A percentile compares a stretch with the other conserved stretches of the same genome.
Conservation (phyloP, 495 filamentous ascomycete genomes). For the Hypoxylon trugodes region DNA sequence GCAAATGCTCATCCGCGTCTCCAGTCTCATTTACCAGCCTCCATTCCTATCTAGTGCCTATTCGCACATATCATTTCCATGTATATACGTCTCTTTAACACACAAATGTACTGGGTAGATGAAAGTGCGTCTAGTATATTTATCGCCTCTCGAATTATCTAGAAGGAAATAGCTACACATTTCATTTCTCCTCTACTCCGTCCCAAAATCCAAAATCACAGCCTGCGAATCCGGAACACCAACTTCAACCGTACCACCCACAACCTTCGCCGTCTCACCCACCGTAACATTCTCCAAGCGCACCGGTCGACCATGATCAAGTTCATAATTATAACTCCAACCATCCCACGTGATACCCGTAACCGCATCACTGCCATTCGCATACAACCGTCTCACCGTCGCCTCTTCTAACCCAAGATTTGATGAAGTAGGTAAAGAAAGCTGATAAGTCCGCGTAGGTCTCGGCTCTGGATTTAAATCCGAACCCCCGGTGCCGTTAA, state of each 20-base stretch:
- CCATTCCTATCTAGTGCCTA: too few species aligned
- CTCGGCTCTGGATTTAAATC: conserved; percentile 41
- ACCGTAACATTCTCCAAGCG: conserved; percentile 64
- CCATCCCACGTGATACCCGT: conserved; percentile 70
- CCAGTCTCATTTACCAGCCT: too few species aligned
- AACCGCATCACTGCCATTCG: conserved; percentile 71
- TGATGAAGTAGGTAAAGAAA: too few species aligned
- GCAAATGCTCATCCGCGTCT: too few species aligned
- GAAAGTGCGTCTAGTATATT: too few species aligned
- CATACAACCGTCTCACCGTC: conserved; percentile 59
- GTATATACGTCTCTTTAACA: not conserved
- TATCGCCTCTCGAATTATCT: not conserved
- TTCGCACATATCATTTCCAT: not conserved
- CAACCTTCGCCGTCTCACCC: conserved; percentile 59
- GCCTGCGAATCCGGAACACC: conserved; percentile 61
- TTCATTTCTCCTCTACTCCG: conserved; percentile 12
- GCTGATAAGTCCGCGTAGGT: conserved; percentile 53
- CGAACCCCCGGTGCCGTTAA: conserved; percentile 48
- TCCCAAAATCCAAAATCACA: conserved; percentile 55
- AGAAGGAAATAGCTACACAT: not conserved
- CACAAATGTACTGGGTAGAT: too few species aligned
- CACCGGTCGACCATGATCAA: conserved; percentile 63
- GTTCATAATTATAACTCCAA: conserved; percentile 69
- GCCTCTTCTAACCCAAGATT: too few species aligned
- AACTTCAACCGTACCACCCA: conserved; percentile 55